Conservation (phyloP, 768 basidiomycete species). For the Termitomyces titanicus region DNA sequence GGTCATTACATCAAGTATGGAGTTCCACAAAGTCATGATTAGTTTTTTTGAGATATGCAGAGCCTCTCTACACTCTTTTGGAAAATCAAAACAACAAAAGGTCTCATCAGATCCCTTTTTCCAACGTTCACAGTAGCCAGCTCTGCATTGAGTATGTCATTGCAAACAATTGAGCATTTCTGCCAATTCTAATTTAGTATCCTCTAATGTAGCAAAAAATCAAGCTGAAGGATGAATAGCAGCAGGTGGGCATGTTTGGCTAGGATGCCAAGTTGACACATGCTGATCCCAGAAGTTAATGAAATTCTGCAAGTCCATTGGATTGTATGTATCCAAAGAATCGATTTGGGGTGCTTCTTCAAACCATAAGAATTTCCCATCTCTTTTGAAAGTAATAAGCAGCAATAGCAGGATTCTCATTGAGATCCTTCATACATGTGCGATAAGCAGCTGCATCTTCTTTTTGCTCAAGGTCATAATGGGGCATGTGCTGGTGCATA, state of each 20-base stretch:
- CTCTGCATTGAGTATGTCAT: background rate
- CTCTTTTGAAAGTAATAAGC: too few relatives aligned
- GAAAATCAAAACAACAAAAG: conserved; percentile 12
- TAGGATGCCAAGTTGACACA: conserved; percentile 3
- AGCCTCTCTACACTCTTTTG: conserved; percentile 5
- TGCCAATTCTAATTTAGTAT: background rate
- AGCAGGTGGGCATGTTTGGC: conserved; percentile 1
- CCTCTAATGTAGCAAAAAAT: background rate
- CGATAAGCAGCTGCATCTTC: too few relatives aligned
- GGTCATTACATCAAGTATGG: too few relatives aligned
- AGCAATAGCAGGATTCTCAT: too few relatives aligned
- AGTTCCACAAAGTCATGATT: too few relatives aligned
- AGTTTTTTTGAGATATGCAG: background rate
- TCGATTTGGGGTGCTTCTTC: too few relatives aligned
- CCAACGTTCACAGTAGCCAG: conserved; percentile 1
- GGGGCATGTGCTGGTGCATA: conserved; percentile 28
- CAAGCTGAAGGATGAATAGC: conserved; percentile 1
- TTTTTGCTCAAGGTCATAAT: too few relatives aligned
- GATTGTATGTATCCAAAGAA: conserved; percentile 5
- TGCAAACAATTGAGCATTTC: conserved; percentile 4
- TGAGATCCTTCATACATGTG: too few relatives aligned
- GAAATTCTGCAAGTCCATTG: conserved; percentile 5
- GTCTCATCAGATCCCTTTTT: conserved; percentile 1
- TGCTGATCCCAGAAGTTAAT: conserved; percentile 5
- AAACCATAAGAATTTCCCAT: too few relatives aligned